Evolutionary conservation across 2,329 filamentous ascomycete species (phyloP).

Genomic region (Rhynchosporium secalis): DNA sequence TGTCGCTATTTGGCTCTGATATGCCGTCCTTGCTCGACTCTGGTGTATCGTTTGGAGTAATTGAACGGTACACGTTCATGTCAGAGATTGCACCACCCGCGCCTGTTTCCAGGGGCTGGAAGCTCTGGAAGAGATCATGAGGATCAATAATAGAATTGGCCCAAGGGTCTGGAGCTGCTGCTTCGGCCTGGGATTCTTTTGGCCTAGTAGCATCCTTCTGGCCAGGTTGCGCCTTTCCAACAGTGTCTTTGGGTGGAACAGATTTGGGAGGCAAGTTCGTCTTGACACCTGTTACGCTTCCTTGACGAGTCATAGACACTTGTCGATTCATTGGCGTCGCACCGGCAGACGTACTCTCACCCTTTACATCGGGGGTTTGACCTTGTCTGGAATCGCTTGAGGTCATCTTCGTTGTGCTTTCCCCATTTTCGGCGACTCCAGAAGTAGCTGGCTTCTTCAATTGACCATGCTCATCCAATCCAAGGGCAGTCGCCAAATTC

Average conservation of each 20-base stretch:
- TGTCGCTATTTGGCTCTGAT: constrained; percentile 63
- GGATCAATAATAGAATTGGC: constrained; percentile 54
- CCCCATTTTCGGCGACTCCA: constrained; percentile 34
- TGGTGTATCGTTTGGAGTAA: constrained; percentile 63
- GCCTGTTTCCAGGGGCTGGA: constrained; percentile 45
- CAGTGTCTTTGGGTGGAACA: constrained; percentile 29
- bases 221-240: constrained; percentile 28
- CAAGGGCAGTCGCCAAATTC: constrained; percentile 50
- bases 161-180: constrained; percentile 39
- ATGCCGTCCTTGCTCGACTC: constrained; percentile 62
- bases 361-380: constrained; percentile 47
- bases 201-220: constrained; percentile 34
- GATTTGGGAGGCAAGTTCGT: constrained; percentile 29
- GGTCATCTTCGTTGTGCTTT: constrained; percentile 40
- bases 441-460: constrained; percentile 24
- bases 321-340: constrained; percentile 52
- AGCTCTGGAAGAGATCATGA: constrained; percentile 48
- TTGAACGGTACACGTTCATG: constrained; percentile 53
- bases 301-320: constrained; percentile 51
- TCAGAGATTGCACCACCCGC: constrained; percentile 53
- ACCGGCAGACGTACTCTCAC: constrained; percentile 36
- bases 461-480: constrained; percentile 53
- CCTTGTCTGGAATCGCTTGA: constrained; percentile 38
- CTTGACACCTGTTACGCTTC: constrained; percentile 48
- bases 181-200: constrained; percentile 35